Percentiles rank a stretch among this genome's conserved stretches.
phyloP scores from a whole-genome alignment of 1,139 yeast species.

The Debaryomyces singareniensis region DNA sequence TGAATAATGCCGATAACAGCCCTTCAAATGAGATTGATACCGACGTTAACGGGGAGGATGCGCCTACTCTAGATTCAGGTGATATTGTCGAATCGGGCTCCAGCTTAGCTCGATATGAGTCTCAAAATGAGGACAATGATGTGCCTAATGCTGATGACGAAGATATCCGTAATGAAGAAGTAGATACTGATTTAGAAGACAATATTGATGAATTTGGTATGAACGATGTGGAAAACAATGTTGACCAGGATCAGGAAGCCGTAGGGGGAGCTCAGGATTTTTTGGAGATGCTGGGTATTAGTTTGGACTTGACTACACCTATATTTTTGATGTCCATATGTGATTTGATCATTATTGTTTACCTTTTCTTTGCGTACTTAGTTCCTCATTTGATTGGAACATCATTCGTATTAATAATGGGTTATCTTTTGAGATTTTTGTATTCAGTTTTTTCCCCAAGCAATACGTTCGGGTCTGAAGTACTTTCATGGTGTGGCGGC shows the following conservation, averaged over 20 bases:
- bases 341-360: conserved; percentile 36
- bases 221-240: conserved; percentile 1
- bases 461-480: background rate
- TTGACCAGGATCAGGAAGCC: conserved; percentile 1
- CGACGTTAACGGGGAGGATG: conserved; percentile 5
- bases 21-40: conserved; percentile 4
- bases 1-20: conserved; percentile 3
- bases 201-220: conserved; percentile 1
- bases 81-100: conserved; percentile 1
- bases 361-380: conserved; percentile 42
- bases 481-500: background rate
- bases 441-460: background rate
- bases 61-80: conserved; percentile 1
- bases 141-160: background rate
- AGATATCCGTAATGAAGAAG: conserved; percentile 1
- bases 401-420: conserved; percentile 14
- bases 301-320: conserved; percentile 30
- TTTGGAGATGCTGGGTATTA: conserved; percentile 32
- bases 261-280: conserved; percentile 19
- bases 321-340: conserved; percentile 29
- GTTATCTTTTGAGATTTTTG: conserved; percentile 3
- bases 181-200: conserved; percentile 1
- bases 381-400: conserved; percentile 52
- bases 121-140: background rate
- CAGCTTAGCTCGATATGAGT: background rate